These are phyloP conservation scores for Plasmodium fragile DNA, from an alignment of 169 alveolate genomes.

Conservation along the genomic window DNA sequence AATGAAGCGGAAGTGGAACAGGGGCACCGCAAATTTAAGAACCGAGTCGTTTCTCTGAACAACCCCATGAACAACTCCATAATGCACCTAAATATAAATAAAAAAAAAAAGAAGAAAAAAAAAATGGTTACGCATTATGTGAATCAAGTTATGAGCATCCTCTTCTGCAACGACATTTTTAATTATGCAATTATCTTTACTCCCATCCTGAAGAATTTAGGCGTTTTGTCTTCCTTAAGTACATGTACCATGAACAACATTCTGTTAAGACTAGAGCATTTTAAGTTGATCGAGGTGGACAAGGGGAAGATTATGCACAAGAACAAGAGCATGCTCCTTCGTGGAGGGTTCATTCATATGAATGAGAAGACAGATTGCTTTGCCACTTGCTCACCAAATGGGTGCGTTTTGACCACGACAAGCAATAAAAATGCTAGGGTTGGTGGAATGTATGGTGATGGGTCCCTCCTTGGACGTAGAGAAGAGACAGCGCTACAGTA, in stretches of 20 bases:
- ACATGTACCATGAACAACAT: not conserved
- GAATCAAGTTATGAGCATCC: slow-evolving; percentile 21
- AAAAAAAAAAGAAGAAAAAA: slow-evolving; percentile 13
- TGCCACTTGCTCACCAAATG: not conserved
- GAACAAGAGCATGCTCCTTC: not conserved
- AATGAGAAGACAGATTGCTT: not conserved
- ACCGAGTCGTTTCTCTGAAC: too few species aligned
- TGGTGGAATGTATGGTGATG: not conserved
- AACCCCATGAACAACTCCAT: not conserved
- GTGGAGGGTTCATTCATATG: not conserved
- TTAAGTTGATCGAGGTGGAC: slow-evolving; percentile 17
- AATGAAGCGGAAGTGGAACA: not conserved
- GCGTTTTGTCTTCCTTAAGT: not conserved
- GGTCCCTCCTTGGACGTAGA: not conserved
- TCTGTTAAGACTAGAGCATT: slow-evolving; percentile 11
- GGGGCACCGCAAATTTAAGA: not conserved
- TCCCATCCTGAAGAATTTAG: slow-evolving; percentile 23
- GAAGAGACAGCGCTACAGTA: not conserved
- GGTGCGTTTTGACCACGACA: not conserved
- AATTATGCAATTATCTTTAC: slow-evolving; percentile 34
- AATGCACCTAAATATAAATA: not conserved
- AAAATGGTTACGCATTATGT: not conserved
- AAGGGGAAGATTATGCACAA: not conserved
- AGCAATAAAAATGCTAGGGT: not conserved
- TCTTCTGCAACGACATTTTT: slow-evolving; percentile 9